phyloP scores from a whole-genome alignment of 257 asterid species.

The Solanum chilense region DNA sequence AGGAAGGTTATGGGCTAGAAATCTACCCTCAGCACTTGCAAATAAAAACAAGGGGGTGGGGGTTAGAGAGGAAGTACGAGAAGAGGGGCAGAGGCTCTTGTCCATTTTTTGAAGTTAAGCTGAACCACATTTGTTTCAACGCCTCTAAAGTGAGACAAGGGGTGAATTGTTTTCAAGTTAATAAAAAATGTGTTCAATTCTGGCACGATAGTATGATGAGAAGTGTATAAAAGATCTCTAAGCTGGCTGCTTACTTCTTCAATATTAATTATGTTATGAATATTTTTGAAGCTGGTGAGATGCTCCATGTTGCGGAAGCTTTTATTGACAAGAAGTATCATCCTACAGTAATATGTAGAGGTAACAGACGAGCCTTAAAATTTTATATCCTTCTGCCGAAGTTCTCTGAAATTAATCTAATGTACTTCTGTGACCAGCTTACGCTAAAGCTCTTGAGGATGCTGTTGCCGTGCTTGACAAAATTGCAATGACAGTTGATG shows the following conservation, averaged over 20 bases:
- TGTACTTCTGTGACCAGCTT: constrained; percentile 38
- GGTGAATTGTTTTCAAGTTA: neutral
- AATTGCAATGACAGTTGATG: constrained; percentile 78
- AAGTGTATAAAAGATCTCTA: neutral
- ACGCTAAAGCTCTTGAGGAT: constrained; percentile 87
- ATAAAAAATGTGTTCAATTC: neutral
- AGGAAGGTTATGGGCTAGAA: neutral
- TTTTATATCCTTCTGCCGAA: neutral
- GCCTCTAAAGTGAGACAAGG: neutral
- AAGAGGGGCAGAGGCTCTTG: neutral
- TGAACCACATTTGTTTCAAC: neutral
- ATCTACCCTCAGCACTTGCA: neutral
- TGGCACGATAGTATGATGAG: neutral
- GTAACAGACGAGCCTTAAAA: constrained; percentile 15
- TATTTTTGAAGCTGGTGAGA: constrained; percentile 80
- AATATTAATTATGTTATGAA: neutral
- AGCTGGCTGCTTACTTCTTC: neutral
- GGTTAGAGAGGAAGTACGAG: neutral
- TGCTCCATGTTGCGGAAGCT: constrained; percentile 99
- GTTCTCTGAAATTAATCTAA: neutral
- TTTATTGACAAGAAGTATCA: constrained; percentile 86
- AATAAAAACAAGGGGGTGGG: neutral
- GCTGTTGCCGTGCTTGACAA: constrained; percentile 76
- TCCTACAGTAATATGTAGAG: constrained; percentile 91
- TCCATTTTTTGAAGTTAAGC: neutral